Base-by-base conservation (phyloP, 2,329 filamentous ascomycete species). In the Penicillium sp. region DNA sequence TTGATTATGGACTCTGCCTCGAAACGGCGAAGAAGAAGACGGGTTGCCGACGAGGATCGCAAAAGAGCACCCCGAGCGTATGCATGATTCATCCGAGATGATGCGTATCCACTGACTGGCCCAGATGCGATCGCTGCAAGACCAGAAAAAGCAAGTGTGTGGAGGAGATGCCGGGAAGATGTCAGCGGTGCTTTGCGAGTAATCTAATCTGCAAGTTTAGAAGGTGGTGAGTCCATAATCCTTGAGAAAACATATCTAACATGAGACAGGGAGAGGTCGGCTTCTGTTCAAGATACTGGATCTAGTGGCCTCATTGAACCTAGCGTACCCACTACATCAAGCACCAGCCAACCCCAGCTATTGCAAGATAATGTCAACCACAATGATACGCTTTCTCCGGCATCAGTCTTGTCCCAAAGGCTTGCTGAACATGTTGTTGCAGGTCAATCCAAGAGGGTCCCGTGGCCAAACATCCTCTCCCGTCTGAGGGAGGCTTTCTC, bases 91-190 rank as follows among this genome's bases (percentile, higher is more conserved):
- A 43, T 21, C 12, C n/a, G 17, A 29, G 8, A 21, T 33, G 31
- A 33, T n/a, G 23, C n/a, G 6, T 43, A 35, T 29, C 45, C 9
- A 41, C 21, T 52, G 17, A 47, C 29, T 35, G 3, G 27, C 9
- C 46, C 9, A 69, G 67, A 23, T 76, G 73, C 54, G 65, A 71
- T 51, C 69, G 65, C 21, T 76, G 73, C 55, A 76, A 76, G 55
- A 62, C 66, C 6, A 62, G 73, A 21, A 75, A 76, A 56, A 74
- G 70, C 52, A 73, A 69, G 54, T 75, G 73, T 42, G 67, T 75
- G 33, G 69, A 72, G 57, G 64, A 58, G 0, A 45, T 57, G 0
- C 59, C 63, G 1, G 72, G 69, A 0, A 57, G 57, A 13, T 76
- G 71, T 41, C 62, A 71, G 21, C 61, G 73, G 52, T 75, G 73